These are phyloP conservation scores for Clathrospora elynae DNA, from an alignment of 2,329 filamentous ascomycete genomes.

Conservation along the genomic window DNA sequence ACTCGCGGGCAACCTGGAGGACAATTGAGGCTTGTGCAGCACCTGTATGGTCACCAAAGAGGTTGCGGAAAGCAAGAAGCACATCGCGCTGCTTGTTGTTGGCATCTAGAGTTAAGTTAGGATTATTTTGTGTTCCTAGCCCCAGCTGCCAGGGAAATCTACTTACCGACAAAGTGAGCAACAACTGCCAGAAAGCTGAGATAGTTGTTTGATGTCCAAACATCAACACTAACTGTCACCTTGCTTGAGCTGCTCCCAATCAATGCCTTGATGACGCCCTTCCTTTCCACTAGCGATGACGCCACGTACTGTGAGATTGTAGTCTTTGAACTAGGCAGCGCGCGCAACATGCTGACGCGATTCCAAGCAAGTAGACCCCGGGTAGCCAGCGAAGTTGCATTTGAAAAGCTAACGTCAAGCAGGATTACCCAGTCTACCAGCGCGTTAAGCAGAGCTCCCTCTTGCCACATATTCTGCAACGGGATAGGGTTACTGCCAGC, in stretches of 20 bases:
- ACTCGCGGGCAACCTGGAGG: constrained; percentile 1
- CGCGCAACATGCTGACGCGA: not conserved
- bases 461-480: not conserved
- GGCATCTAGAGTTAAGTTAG: constrained; percentile 1
- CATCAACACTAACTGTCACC: constrained; percentile 5
- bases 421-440: not conserved
- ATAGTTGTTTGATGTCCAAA: constrained; percentile 7
- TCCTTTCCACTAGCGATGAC: not conserved
- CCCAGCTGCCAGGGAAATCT: too few relatives aligned
- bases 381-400: not conserved
- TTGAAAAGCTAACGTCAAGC: not conserved
- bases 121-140: not conserved
- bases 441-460: not conserved
- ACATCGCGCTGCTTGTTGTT: constrained; percentile 3
- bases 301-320: constrained; percentile 2
- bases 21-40: constrained; percentile 3
- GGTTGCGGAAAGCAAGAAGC: constrained; percentile 8
- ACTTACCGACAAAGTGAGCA: not conserved
- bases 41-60: constrained; percentile 8
- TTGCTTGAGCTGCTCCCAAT: not conserved
- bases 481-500: not conserved
- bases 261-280: constrained; percentile 1
- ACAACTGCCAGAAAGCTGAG: constrained; percentile 8
- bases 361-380: not conserved
- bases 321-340: not conserved